Base-by-base conservation (phyloP, 2,329 filamentous ascomycete genomes). In the Monilinia polystroma region DNA sequence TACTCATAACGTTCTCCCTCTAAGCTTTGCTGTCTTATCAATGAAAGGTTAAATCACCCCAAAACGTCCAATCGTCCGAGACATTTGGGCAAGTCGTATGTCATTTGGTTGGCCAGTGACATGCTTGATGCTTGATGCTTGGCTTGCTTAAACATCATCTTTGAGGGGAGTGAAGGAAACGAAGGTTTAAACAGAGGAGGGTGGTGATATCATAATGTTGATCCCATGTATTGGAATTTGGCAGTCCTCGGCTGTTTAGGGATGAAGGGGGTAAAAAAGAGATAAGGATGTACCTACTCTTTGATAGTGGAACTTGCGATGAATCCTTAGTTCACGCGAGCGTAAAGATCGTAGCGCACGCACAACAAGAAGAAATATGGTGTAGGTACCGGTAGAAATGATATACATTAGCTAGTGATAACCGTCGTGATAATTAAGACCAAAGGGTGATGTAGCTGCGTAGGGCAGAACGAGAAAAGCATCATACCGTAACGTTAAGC, bases 61-160 rank as follows among this genome's bases (percentile, higher is more conserved):
- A 49, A 49, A 59, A 49, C 43, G 57, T 49, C 20, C 58, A 60
- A 12, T 59, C 29, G 20, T 26, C 58, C 58, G 58, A 60, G 58
- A 60, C 58, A 60, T 60, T 60, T 51, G 38, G 20, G 35, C 43
- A 51, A 51, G 32, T 60, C 43, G 43, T 26, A 51, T 60, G 32
- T 49, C 32, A 51, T 20, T 60, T 51, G 43, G 45, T 49, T 51
- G 58, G 58, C 29, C 58, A 51, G 58, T 60, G 58, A 60, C 58
- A 60, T 51, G 43, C 58, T 51, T 51, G 58, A 60, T 51, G 29
- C 43, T 49, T 60, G 57, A 60, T 60, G n/a, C 54, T 56, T 56
- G 20, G 35, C 54, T 60, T 60, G 29, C 5, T 35, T 60, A n/a
- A 29, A 60, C 29, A 51, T 49, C 29, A 49, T 60, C 45, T 60